Evolutionary conservation across 2,329 filamentous ascomycete genomes (phyloP), one percentile per base, ranked within the genome.

Genomic region (Colletotrichum plurivorum): DNA sequence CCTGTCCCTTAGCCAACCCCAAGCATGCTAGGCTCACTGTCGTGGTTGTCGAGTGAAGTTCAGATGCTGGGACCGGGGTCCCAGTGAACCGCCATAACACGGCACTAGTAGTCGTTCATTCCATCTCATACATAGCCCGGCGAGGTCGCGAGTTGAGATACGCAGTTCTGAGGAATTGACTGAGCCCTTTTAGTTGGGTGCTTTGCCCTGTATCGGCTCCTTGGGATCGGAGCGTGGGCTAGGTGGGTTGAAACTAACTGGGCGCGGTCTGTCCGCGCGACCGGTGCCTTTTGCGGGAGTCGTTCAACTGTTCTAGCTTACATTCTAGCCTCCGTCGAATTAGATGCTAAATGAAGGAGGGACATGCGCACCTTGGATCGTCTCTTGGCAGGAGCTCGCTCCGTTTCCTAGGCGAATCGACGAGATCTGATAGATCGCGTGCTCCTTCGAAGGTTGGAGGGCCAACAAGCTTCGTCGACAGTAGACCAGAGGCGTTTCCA

Each of bases 71-170:
- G 52, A 39, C 27, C 15, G 16, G 16, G 52, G 56, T 18, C 22
- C 20, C 16, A 59, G n/a, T n/a, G 57, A 52, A 52, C 18, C 51
- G 48, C 36, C 46, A 25, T 60, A 18, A 60, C 46, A 60, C 27
- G 52, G 46, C 46, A 43, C 57, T 60, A 60, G 46, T 8, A 52
- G 57, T 25, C 36, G 18, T 52, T 41, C 12, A 20, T 51, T 49
- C 46, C 20, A 52, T 43, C 46, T 27, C 15, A 43, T 25, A 25
- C 16, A 43, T 22, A 31, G 27, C 57, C 22, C 22, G 57, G 22
- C 57, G 31, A 31, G n/a, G 31, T 27, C 20, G 31, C 20, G 27
- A 43, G 18, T 27, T 31, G 46, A 45, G 51, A 18, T 51, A 18
- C 31, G 51, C 51, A 25, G 46, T 15, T 60, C n/a, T n/a, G 5